phyloP scores from a whole-genome alignment of 1,284 basidiomycete species.

The Laetiporus sulphureus region DNA sequence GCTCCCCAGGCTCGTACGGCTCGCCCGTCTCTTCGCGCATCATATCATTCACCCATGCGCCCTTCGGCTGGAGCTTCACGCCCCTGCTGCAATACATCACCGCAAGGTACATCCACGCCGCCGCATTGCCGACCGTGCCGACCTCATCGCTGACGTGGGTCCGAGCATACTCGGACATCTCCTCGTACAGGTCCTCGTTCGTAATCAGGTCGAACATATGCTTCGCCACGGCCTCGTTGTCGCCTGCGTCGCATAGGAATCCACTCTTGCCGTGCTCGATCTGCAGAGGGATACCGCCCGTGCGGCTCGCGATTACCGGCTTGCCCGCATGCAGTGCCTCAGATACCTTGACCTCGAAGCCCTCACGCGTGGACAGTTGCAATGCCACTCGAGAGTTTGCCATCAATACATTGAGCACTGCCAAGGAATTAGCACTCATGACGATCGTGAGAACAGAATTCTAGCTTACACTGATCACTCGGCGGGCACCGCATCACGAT shows the following conservation, averaged over 20 bases:
- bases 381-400: constrained; percentile 70
- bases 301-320: constrained; percentile 73
- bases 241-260: constrained; percentile 68
- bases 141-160: constrained; percentile 79
- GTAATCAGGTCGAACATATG: constrained; percentile 72
- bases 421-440: not conserved
- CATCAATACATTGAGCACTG: constrained; percentile 75
- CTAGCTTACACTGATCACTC: constrained; percentile 63
- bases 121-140: constrained; percentile 72
- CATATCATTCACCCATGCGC: constrained; percentile 77
- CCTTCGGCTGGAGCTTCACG: constrained; percentile 67
- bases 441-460: not conserved
- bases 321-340: constrained; percentile 83
- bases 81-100: constrained; percentile 66
- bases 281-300: constrained; percentile 86
- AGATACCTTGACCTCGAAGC: constrained; percentile 90
- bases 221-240: constrained; percentile 66
- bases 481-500: constrained; percentile 75
- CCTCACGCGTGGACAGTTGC: constrained; percentile 79
- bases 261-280: constrained; percentile 80
- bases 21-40: constrained; percentile 66
- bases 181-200: constrained; percentile 56
- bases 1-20: constrained; percentile 55
- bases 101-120: constrained; percentile 76
- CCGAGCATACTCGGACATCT: constrained; percentile 61